A percentile compares a stretch with the other conserved stretches of the same genome.
Conservation (phyloP, 1,284 basidiomycete genomes). For the Apiotrichum porosum region DNA sequence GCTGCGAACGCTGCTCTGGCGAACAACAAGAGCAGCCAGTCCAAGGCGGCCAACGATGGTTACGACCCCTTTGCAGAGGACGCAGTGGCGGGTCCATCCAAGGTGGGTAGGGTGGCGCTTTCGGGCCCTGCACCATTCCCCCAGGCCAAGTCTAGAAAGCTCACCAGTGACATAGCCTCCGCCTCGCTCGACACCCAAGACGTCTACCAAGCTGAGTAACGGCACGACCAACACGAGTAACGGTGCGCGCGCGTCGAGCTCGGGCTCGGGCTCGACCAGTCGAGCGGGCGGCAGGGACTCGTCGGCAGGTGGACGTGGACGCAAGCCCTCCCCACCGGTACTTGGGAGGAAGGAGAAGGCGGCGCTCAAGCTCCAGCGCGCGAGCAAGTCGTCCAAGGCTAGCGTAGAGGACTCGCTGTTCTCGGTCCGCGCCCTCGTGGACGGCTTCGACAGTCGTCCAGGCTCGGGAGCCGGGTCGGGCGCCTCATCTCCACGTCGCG, state of each 20-base stretch:
- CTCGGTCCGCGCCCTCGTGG: constrained; percentile 33
- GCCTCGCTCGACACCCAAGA: constrained; percentile 1
- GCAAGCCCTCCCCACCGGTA: constrained; percentile 15
- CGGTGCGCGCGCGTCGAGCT: neutral
- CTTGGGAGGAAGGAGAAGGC: constrained; percentile 36
- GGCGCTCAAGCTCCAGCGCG: constrained; percentile 9
- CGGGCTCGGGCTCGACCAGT: neutral
- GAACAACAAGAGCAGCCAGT: constrained; percentile 4
- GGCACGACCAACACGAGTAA: neutral
- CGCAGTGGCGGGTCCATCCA: constrained; percentile 10
- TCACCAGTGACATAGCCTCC: neutral
- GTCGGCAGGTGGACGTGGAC: neutral
- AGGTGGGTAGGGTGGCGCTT: constrained; percentile 6
- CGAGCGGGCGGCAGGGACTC: neutral
- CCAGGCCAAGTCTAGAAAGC: too few relatives aligned
- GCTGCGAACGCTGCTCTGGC: constrained; percentile 34
- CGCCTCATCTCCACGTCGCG: neutral
- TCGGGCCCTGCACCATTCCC: too few relatives aligned
- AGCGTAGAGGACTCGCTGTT: constrained; percentile 21
- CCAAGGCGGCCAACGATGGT: constrained; percentile 10
- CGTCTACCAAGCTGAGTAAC: neutral
- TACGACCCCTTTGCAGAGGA: constrained; percentile 46
- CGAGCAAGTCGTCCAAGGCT: neutral
- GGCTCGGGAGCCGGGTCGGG: neutral
- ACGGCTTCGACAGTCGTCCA: constrained; percentile 13